Evolutionary conservation across 2,329 filamentous ascomycete genomes (phyloP).

Genomic region (Epichloe hybrida): DNA sequence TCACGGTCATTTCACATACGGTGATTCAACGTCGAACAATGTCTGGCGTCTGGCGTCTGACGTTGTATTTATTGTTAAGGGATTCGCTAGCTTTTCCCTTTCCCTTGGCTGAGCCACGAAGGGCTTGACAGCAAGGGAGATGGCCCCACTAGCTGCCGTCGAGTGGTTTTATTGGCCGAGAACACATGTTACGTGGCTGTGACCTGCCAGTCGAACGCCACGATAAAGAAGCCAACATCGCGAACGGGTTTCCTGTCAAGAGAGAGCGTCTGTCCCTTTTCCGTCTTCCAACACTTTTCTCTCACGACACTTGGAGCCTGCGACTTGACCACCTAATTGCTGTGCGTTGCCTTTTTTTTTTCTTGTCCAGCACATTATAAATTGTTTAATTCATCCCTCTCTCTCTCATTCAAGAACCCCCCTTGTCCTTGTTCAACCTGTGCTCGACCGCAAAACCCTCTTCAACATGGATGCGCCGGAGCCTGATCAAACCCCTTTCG

Average conservation of each 20-base stretch:
- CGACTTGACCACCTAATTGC: not conserved
- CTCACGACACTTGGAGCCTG: not conserved
- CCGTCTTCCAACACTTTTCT: not conserved
- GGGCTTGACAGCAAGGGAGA: not conserved
- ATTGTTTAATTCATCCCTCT: not conserved
- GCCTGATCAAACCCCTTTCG: slow-evolving; percentile 83
- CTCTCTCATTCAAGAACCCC: not conserved
- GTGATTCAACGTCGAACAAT: too few relatives aligned
- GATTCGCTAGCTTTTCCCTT: too few relatives aligned
- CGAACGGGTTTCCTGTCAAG: not conserved
- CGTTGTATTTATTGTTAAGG: too few relatives aligned
- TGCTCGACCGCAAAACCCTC: not conserved
- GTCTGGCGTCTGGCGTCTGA: too few relatives aligned
- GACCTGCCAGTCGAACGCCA: not conserved
- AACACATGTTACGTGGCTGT: slow-evolving; percentile 1
- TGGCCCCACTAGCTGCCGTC: not conserved
- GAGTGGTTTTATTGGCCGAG: not conserved
- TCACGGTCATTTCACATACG: too few relatives aligned
- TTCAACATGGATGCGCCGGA: slow-evolving; percentile 68
- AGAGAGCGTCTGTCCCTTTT: not conserved
- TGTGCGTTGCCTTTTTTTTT: not conserved
- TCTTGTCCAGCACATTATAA: not conserved
- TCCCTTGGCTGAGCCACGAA: too few relatives aligned
- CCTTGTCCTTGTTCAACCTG: not conserved
- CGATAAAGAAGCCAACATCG: slow-evolving; percentile 5